phyloP scores from a whole-genome alignment of 179 eudicot species.

The Spinacia oleracea region DNA sequence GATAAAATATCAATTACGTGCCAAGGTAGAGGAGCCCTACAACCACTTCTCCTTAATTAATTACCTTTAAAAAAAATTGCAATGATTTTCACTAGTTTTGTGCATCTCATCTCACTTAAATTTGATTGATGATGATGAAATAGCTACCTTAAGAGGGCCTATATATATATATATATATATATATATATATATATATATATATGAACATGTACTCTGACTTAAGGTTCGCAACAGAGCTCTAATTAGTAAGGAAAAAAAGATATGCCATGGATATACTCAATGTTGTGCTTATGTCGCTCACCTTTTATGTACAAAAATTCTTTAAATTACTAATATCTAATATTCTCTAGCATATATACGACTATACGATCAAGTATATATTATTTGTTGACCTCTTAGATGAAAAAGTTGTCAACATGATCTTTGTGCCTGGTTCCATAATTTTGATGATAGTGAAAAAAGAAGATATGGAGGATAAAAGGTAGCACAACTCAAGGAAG shows the following conservation, averaged over 20 bases:
- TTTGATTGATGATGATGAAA: background rate
- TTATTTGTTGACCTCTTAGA: slow-evolving; percentile 14
- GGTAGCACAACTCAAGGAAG: slow-evolving; percentile 20
- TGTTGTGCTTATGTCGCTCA: too few species aligned
- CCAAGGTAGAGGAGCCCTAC: slow-evolving; percentile 53
- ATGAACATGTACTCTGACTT: background rate
- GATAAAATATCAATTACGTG: slow-evolving; percentile 16
- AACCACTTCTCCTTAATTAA: slow-evolving; percentile 45
- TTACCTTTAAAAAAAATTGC: background rate
- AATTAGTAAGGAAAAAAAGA: background rate
- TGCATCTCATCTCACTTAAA: background rate
- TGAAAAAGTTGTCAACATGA: background rate
- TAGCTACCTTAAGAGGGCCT: background rate
- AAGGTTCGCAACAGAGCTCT: background rate
- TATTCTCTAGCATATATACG: slow-evolving; percentile 14
- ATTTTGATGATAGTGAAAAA: background rate
- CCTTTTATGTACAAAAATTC: slow-evolving; percentile 3
- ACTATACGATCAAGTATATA: background rate
- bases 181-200: too few species aligned
- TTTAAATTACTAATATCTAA: slow-evolving; percentile 18
- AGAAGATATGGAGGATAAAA: slow-evolving; percentile 9
- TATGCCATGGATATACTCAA: slow-evolving; percentile 34
- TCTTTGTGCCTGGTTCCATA: slow-evolving; percentile 1
- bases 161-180: too few species aligned
- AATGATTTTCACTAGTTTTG: background rate